Evolutionary conservation across 768 basidiomycete species (phyloP).

Genomic region (Lactifluus volemus): DNA sequence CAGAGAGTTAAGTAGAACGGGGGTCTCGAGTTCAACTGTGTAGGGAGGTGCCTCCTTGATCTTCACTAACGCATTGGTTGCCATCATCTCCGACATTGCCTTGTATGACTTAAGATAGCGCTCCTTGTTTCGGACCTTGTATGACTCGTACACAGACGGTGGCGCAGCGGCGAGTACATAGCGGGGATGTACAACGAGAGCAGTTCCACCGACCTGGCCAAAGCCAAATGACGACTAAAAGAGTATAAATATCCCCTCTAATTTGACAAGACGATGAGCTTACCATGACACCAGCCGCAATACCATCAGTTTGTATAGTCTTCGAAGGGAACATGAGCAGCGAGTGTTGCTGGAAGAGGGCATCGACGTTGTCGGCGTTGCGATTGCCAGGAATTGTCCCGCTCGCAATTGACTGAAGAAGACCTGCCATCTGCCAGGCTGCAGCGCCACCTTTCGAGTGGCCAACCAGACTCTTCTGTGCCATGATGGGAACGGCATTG

Average conservation of each 20-base stretch:
- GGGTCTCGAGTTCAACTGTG: constrained; percentile 71
- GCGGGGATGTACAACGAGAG: constrained; percentile 82
- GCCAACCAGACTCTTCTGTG: constrained; percentile 95
- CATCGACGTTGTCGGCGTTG: constrained; percentile 95
- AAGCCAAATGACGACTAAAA: constrained; percentile 89
- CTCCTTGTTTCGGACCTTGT: constrained; percentile 55
- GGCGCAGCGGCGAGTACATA: constrained; percentile 82
- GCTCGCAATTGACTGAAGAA: constrained; percentile 74
- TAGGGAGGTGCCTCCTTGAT: constrained; percentile 94
- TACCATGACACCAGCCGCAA: constrained; percentile 82
- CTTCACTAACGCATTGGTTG: constrained; percentile 84
- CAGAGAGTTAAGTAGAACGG: constrained; percentile 86
- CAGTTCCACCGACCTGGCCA: constrained; percentile 95
- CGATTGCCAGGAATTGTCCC: constrained; percentile 93
- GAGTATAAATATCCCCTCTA: constrained; percentile 5
- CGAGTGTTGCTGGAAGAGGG: constrained; percentile 80
- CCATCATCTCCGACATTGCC: constrained; percentile 94
- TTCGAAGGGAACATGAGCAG: constrained; percentile 97
- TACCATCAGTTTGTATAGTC: constrained; percentile 89
- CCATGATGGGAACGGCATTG: constrained; percentile 95
- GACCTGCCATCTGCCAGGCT: constrained; percentile 92
- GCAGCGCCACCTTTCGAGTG: constrained; percentile 99
- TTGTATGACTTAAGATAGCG: constrained; percentile 74
- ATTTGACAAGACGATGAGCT: not conserved
- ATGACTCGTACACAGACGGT: constrained; percentile 67